Conservation (phyloP, 2,329 filamentous ascomycete genomes). For the Dactylellina drechsleri region DNA sequence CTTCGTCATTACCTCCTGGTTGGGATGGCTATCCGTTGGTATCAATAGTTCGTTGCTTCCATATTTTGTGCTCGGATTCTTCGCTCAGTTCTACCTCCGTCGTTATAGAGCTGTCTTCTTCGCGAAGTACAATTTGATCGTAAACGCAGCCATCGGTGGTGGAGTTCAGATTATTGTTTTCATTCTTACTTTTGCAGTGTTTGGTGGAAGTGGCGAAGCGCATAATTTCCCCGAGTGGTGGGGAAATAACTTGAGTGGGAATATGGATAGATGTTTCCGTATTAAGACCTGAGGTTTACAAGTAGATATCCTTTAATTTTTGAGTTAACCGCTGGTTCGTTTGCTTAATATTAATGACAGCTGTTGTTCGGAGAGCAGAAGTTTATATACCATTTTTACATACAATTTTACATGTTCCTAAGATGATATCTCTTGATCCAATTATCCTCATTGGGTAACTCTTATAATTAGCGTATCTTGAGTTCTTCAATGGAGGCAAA, state of each 20-base stretch:
- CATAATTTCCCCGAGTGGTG: slow-evolving; percentile 62
- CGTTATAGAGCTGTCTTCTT: slow-evolving; percentile 61
- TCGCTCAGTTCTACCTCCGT: slow-evolving; percentile 61
- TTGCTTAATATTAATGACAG: too few species aligned
- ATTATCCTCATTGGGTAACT: too few species aligned
- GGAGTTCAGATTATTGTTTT: slow-evolving; percentile 63
- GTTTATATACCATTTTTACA: too few species aligned
- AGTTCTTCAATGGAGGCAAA: too few species aligned
- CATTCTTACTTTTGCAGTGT: slow-evolving; percentile 63
- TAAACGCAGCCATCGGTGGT: slow-evolving; percentile 63
- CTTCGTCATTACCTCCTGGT: slow-evolving; percentile 63
- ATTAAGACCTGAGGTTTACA: background rate
- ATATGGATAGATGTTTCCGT: slow-evolving; percentile 43
- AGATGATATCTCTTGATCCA: too few species aligned
- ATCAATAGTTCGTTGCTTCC: slow-evolving; percentile 62
- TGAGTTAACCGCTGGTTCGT: too few species aligned
- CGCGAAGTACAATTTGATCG: slow-evolving; percentile 63
- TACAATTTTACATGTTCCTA: too few species aligned
- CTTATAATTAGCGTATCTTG: too few species aligned
- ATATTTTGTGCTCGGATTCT: slow-evolving; percentile 61
- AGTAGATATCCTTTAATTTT: too few species aligned
- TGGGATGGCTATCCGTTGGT: slow-evolving; percentile 63
- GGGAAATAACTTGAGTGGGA: slow-evolving; percentile 60
- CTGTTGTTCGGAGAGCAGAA: too few species aligned
- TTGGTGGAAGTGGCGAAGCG: slow-evolving; percentile 63